A percentile compares a stretch with the other conserved stretches of the same genome.
Evolutionary conservation across 768 basidiomycete species (phyloP).

Genomic region (Leccinum aurantiacum): DNA sequence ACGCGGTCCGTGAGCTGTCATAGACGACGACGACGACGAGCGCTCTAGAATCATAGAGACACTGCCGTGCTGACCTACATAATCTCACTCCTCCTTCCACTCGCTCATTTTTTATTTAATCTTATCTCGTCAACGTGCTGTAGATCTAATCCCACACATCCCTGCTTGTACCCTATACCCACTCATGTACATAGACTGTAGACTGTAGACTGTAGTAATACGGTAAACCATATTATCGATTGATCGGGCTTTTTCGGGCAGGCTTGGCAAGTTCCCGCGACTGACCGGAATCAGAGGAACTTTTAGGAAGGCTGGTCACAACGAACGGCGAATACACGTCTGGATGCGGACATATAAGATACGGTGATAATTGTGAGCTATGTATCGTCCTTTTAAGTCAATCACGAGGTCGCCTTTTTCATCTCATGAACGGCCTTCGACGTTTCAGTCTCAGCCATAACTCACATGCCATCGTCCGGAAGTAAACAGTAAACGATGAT

Average conservation of each 20-base stretch:
- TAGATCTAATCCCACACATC: constrained; percentile 19
- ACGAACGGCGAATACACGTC: neutral
- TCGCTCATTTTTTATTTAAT: constrained; percentile 14
- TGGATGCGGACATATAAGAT: neutral
- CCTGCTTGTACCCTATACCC: constrained; percentile 12
- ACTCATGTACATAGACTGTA: constrained; percentile 13
- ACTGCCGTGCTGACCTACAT: neutral
- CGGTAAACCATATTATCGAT: constrained; percentile 1
- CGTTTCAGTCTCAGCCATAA: neutral
- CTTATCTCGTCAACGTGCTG: constrained; percentile 17
- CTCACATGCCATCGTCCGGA: neutral
- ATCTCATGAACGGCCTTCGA: neutral
- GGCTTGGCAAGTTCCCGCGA: neutral
- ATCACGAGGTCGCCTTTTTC: neutral
- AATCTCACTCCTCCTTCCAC: neutral
- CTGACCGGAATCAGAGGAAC: neutral
- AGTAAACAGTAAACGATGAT: neutral
- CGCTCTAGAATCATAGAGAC: constrained; percentile 1
- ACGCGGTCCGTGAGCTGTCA: constrained; percentile 7
- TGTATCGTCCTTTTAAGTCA: neutral
- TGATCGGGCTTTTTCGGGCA: neutral
- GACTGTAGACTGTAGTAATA: constrained; percentile 10
- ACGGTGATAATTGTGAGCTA: neutral
- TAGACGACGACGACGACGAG: constrained; percentile 8
- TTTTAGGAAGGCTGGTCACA: neutral